Percentiles rank a stretch among this genome's conserved stretches.
Conservation (phyloP, 208 protist genomes). For the Wallacemonas sp. region DNA sequence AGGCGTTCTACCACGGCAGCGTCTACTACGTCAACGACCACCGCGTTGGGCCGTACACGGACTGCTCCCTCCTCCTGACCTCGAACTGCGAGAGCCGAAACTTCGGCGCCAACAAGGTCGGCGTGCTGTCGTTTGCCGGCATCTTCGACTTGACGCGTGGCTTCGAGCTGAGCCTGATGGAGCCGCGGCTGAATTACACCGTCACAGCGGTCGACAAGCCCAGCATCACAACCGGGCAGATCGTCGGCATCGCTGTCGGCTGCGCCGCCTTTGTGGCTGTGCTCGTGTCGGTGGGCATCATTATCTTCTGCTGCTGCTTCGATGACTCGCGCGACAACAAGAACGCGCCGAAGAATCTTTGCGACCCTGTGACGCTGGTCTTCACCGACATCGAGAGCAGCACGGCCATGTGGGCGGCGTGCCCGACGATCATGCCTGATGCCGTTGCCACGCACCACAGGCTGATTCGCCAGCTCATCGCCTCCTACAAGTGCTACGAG, state of each 20-base stretch:
- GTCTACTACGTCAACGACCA: slow-evolving; percentile 9
- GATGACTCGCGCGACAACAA: slow-evolving; percentile 39
- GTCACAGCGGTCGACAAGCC: background rate
- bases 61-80: background rate
- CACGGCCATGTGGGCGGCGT: slow-evolving; percentile 72
- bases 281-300: slow-evolving; percentile 3
- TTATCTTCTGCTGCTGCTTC: slow-evolving; percentile 11
- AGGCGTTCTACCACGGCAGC: slow-evolving; percentile 4
- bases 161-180: background rate
- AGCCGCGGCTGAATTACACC: background rate
- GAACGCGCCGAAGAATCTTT: slow-evolving; percentile 41
- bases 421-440: slow-evolving; percentile 57
- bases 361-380: slow-evolving; percentile 53
- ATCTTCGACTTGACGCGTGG: slow-evolving; percentile 5
- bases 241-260: slow-evolving; percentile 35
- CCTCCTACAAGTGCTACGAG: slow-evolving; percentile 73
- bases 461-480: slow-evolving; percentile 60
- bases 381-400: slow-evolving; percentile 85
- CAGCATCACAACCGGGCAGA: background rate
- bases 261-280: slow-evolving; percentile 5
- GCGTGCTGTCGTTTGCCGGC: background rate
- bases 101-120: slow-evolving; percentile 3
- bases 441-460: slow-evolving; percentile 72
- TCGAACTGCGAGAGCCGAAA: background rate
- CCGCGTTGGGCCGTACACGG: slow-evolving; percentile 5